These are phyloP conservation scores for Madurella mycetomatis DNA, from an alignment of 2,329 filamentous ascomycete genomes.

Conservation along the genomic window DNA sequence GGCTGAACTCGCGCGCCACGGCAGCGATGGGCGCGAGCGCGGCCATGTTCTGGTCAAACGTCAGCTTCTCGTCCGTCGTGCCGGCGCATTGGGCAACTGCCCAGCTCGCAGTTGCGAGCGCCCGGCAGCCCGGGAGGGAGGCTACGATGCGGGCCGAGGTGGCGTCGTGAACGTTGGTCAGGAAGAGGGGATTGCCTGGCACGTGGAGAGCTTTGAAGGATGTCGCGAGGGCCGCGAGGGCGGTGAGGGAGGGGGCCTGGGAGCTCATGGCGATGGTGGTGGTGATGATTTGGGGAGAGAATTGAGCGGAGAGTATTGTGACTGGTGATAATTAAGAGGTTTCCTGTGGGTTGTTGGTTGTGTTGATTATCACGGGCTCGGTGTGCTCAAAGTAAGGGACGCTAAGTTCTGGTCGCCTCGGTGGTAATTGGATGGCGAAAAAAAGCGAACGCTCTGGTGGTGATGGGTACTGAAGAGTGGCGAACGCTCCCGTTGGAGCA, in stretches of 20 bases:
- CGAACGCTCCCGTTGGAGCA: no score
- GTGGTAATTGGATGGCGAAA: no score
- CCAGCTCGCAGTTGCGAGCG: constrained; percentile 40
- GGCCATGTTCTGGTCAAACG: constrained; percentile 40
- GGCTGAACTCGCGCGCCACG: constrained; percentile 27
- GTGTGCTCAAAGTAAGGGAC: no score
- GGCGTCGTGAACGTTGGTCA: constrained; percentile 47
- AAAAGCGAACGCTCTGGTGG: no score
- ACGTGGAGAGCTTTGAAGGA: constrained; percentile 37
- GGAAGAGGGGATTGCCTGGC: constrained; percentile 40
- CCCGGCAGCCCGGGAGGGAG: constrained; percentile 29
- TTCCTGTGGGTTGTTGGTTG: no score
- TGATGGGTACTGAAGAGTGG: no score
- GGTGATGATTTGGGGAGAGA: neutral
- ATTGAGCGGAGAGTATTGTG: neutral
- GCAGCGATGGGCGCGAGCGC: constrained; percentile 37
- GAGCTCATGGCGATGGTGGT: neutral
- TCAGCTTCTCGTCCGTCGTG: constrained; percentile 37
- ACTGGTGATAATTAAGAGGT: no score
- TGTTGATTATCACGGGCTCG: no score
- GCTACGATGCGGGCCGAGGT: constrained; percentile 39
- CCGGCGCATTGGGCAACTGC: constrained; percentile 38
- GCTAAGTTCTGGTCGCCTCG: no score
- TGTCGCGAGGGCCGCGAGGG: constrained; percentile 19
- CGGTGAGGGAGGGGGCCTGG: neutral